Percentiles rank a stretch among this genome's conserved stretches.
Conservation (phyloP, 2,329 filamentous ascomycete species). For the Myriosclerotinia curreyana region DNA sequence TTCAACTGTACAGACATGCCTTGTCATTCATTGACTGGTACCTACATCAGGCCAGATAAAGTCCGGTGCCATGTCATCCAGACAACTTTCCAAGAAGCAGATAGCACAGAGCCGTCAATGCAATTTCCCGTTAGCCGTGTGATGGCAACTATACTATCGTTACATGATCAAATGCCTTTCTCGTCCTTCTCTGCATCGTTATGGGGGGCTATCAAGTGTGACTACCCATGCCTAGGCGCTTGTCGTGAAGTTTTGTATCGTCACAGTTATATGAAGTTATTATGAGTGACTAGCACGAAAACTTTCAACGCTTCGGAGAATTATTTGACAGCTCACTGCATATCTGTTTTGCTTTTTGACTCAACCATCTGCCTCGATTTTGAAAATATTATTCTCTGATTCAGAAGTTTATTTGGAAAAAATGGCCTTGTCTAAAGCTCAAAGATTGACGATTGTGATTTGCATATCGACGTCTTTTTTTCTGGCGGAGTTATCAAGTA, state of each 20-base stretch:
- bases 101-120: slow-evolving; percentile 19
- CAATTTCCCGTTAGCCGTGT: slow-evolving; percentile 22
- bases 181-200: slow-evolving; percentile 14
- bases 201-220: slow-evolving; percentile 14
- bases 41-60: slow-evolving; percentile 19
- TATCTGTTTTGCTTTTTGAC: slow-evolving; percentile 20
- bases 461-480: slow-evolving; percentile 48
- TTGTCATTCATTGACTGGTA: slow-evolving; percentile 18
- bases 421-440: slow-evolving; percentile 21
- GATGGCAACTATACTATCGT: slow-evolving; percentile 7
- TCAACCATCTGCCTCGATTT: slow-evolving; percentile 19
- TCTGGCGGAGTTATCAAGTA: slow-evolving; percentile 46
- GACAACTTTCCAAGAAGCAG: slow-evolving; percentile 16
- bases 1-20: slow-evolving; percentile 13
- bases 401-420: not conserved
- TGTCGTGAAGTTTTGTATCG: slow-evolving; percentile 5
- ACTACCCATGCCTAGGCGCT: slow-evolving; percentile 13
- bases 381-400: slow-evolving; percentile 6
- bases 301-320: slow-evolving; percentile 17
- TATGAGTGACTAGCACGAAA: slow-evolving; percentile 6
- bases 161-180: slow-evolving; percentile 20
- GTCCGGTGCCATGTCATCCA: slow-evolving; percentile 17
- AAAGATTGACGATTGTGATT: slow-evolving; percentile 42
- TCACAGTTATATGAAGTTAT: slow-evolving; percentile 4
- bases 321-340: slow-evolving; percentile 19